Base-by-base conservation (phyloP, 257 asterid genomes). In the Penstemon eatonii region DNA sequence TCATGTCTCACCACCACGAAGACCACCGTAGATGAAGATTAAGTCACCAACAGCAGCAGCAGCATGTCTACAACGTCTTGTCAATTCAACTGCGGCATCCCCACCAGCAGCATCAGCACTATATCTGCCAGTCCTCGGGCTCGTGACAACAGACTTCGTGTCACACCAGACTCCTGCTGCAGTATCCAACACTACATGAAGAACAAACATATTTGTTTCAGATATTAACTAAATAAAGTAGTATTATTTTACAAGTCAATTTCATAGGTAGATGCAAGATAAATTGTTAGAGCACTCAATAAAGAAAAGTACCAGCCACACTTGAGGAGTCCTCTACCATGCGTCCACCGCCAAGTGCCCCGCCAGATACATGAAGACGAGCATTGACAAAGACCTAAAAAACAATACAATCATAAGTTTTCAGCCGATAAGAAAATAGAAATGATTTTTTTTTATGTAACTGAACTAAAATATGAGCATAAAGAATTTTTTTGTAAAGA, bases 91-190 rank as follows among this genome's bases (percentile, higher is more conserved):
- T 0, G 99, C 96, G 25, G 99, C 97, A 83, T 93, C 99, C 37
- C 99, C 99, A 45, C 97, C 99, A 69, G 99, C 99, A 77, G 97
- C 97, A 80, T 93, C 97, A 37, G 95, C 99, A 76, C 99, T 94
- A 77, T 80, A 94, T 75, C 86, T 85, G 65, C 99, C 99, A 71
- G 96, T 91, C 82, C 99, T 86, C 37, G 99, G 97, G 75, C 85
- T 91, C 8, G 97, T 91, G 71, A 95, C 97, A 60, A 95, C 98
- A 70, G 99, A 89, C 65, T 84, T 95, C 1, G 91, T 87, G 79
- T 95, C 99, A 46, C 98, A 95, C 99, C 99, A 95, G 41, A 95
- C 98, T 75, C 99, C 99, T 67, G 99, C 99, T 56, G 99, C 99
- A 36, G 99, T 91, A 77, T 95, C 99, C 92, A 95, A 78, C 75